Evolutionary conservation across 148 eudicot genomes (phyloP), one percentile per base, ranked within the genome.

Genomic region (Chenopodium album): DNA sequence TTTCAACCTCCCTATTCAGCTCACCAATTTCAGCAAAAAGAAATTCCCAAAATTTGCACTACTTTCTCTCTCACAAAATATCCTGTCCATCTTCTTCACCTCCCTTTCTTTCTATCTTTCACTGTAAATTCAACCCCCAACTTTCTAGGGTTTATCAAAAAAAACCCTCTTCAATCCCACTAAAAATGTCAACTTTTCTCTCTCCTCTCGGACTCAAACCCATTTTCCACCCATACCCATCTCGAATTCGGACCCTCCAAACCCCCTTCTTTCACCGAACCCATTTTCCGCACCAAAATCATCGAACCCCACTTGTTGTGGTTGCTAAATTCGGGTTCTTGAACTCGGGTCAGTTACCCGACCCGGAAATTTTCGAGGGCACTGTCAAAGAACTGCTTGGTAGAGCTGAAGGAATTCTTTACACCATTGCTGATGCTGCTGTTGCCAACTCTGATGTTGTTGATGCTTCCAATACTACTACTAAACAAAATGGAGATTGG

Each of bases 341-440:
- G 52, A 86, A 83, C 28, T 81, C 90, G 79, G 86, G 85, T 76
- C 93, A 87, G 12, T 29, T 91, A 20, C 94, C 94, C 64, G 98
- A 89, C 83, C 93, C 92, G 65, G 93, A 89, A 41, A 26, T 63
- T 16, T 75, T 85, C 3, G 88, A 86, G 81, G 81, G 78, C 1
- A n/a, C 88, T 6, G 31, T 91, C 71, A 86, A 63, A 80, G 92
- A 88, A 59, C 68, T 93, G 85, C 82, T 80, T 74, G 87, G 84
- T 70, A 84, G 89, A 79, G 91, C 92, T 7, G 98, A 97, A 85
- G 83, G 93, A 48, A 59, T 97, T 13, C 73, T 97, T 2, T 97
- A 92, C 87, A 97, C 99, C 2, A 78, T 97, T 3, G 98, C 99
- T 17, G 99, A 94, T 84, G 98, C 98, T 32, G 95, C 95, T 37